Evolutionary conservation across 768 basidiomycete species (phyloP).

Genomic region (Termitomyces heimii): DNA sequence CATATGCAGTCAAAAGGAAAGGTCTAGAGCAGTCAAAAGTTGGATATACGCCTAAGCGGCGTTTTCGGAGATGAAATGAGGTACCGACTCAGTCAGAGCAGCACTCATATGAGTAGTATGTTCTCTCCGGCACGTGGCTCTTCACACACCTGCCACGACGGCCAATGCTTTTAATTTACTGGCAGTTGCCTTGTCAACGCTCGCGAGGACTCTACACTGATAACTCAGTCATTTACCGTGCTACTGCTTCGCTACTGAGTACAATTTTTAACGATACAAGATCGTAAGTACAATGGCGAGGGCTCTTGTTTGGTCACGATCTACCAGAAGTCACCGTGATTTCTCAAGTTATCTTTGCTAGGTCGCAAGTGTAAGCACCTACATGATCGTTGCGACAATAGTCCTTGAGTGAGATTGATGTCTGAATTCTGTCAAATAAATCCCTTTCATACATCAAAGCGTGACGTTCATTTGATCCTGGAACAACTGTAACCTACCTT

Average conservation of each 20-base stretch:
- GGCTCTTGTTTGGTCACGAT: background rate
- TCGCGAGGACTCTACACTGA: background rate
- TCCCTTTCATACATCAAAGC: constrained; percentile 37
- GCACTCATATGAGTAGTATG: background rate
- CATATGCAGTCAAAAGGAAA: constrained; percentile 33
- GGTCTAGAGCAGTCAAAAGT: background rate
- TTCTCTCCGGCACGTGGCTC: background rate
- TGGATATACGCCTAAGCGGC: background rate
- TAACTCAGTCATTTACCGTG: background rate
- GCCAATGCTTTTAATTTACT: too few species aligned
- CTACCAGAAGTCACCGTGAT: background rate
- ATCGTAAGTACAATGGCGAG: constrained; percentile 6
- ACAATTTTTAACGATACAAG: background rate
- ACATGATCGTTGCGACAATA: constrained; percentile 82
- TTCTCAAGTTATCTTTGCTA: background rate
- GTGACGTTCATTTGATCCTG: background rate
- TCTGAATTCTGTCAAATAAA: constrained; percentile 86
- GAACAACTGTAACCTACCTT: constrained; percentile 44
- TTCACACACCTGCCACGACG: too few species aligned
- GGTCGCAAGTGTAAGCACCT: constrained; percentile 18
- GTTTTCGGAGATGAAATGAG: background rate
- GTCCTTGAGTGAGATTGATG: constrained; percentile 57
- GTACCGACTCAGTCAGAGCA: background rate
- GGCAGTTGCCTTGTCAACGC: background rate
- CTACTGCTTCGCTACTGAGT: background rate